Base-by-base conservation (phyloP, 169 alveolate genomes). In the Cryptosporidium viatorum region DNA sequence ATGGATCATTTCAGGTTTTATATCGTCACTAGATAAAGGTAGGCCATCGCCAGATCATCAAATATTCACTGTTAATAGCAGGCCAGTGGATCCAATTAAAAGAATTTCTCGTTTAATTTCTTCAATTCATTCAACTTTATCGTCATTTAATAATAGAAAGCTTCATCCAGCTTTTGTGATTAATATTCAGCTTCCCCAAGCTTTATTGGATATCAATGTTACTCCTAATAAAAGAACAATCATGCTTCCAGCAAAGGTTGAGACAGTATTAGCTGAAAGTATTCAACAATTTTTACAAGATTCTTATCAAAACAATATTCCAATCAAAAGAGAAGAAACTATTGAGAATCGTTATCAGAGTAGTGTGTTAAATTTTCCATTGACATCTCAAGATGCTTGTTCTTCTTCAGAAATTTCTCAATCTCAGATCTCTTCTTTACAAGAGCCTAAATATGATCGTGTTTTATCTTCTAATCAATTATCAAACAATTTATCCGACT, bases 41-140 rank as follows among this genome's bases (percentile, higher is more conserved):
- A 69, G 89, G 16, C 80, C 89, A 14, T 59, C 71, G 16, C 75
- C 89, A 18, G 89, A 80, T 39, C 68, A 80, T 33, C 89, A 80
- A 33, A 60, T 80, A 39, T 80, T 62, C 35, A 80, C 52, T 29
- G 48, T 80, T 14, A 80, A 80, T 33, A 80, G 35, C 9, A 59
- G 89, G 23, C 89, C 89, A 26, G 50, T 80, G 4, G 52, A 65
- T 50, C 65, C 89, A 8, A 59, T 80, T 14, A 59, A 65, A 43
- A 50, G 80, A 43, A 62, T 80, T 65, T 80, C 89, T 10, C 59
- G 75, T 4, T 21, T 67, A 21, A 80, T 80, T 26, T 62, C 74
- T 7, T 80, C 89, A 59, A 67, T 80, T 1, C 67, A 80, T 16
- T 62, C 80, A 60, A 80, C 68, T 41, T 18, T 80, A 21, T 80